Evolutionary conservation across 2,329 filamentous ascomycete genomes (phyloP).

Genomic region (Aspergillus ustus): DNA sequence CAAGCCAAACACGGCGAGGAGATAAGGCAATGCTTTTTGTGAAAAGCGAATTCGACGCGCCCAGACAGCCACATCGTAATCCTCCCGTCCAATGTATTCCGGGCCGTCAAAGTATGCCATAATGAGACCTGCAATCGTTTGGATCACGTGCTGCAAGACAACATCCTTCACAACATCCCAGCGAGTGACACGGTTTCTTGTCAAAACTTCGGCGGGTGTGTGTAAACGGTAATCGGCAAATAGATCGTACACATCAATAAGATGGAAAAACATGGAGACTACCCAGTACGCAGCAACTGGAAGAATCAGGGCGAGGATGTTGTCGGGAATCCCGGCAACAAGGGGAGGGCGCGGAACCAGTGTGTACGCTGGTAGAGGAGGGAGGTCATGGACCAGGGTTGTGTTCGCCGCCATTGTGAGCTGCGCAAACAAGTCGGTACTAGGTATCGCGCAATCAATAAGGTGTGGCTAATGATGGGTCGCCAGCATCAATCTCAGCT

Average conservation of each 20-base stretch:
- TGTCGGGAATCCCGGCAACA: conserved; percentile 78
- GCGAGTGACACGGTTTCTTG: conserved; percentile 83
- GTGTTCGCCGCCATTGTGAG: conserved; percentile 41
- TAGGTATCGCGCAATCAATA: conserved; percentile 9
- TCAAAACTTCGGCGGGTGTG: conserved; percentile 86
- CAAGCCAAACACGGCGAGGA: conserved; percentile 74
- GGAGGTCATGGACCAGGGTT: conserved; percentile 61
- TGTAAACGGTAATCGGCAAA: conserved; percentile 93
- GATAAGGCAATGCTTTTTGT: conserved; percentile 74
- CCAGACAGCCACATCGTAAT: conserved; percentile 89
- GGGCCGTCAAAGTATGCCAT: conserved; percentile 74
- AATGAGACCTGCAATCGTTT: conserved; percentile 71
- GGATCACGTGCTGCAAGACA: conserved; percentile 86
- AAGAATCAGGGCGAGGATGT: conserved; percentile 73
- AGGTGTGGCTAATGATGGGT: conserved; percentile 4
- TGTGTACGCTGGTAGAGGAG: conserved; percentile 83
- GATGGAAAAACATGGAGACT: conserved; percentile 83
- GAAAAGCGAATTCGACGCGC: conserved; percentile 78
- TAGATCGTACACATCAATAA: conserved; percentile 81
- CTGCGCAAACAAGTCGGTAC: conserved; percentile 14
- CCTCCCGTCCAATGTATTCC: conserved; percentile 75
- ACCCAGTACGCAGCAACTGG: conserved; percentile 88
- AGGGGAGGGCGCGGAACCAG: conserved; percentile 72
- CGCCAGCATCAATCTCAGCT: conserved; percentile 14
- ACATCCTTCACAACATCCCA: conserved; percentile 90